These are phyloP conservation scores for Ophiostoma himal-ulmi DNA, from an alignment of 2,329 filamentous ascomycete species.

Conservation along the genomic window DNA sequence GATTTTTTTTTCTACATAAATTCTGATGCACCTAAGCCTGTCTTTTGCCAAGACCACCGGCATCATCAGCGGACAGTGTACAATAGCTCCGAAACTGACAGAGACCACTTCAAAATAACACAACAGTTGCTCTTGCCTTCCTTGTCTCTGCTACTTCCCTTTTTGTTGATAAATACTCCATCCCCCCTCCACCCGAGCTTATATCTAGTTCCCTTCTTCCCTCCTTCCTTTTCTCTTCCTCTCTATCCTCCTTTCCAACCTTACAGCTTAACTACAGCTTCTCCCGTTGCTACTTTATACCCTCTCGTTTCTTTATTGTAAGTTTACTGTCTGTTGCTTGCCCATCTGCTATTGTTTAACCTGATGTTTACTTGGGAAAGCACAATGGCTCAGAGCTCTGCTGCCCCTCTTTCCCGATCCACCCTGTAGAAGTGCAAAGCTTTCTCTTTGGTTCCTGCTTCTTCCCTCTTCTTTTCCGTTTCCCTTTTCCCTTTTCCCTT, in stretches of 20 bases:
- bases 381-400: background rate
- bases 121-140: background rate
- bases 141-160: background rate
- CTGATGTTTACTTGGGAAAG: background rate
- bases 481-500: background rate
- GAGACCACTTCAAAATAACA: background rate
- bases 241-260: background rate
- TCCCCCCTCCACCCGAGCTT: conserved; percentile 14
- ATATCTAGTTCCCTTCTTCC: conserved; percentile 11
- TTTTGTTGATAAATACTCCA: conserved; percentile 21
- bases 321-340: background rate
- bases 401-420: conserved; percentile 13
- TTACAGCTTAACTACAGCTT: conserved; percentile 11
- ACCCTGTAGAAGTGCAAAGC: conserved; percentile 8
- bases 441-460: background rate
- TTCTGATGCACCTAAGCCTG: background rate
- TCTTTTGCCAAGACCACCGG: background rate
- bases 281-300: background rate
- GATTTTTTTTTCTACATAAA: background rate
- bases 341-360: background rate
- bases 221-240: conserved; percentile 9
- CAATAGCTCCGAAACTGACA: background rate
- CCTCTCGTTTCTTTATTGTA: background rate
- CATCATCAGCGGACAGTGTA: background rate
- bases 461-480: background rate